phyloP scores from a whole-genome alignment of 176 grass and related monocot species.

The Bromus sterilis region DNA sequence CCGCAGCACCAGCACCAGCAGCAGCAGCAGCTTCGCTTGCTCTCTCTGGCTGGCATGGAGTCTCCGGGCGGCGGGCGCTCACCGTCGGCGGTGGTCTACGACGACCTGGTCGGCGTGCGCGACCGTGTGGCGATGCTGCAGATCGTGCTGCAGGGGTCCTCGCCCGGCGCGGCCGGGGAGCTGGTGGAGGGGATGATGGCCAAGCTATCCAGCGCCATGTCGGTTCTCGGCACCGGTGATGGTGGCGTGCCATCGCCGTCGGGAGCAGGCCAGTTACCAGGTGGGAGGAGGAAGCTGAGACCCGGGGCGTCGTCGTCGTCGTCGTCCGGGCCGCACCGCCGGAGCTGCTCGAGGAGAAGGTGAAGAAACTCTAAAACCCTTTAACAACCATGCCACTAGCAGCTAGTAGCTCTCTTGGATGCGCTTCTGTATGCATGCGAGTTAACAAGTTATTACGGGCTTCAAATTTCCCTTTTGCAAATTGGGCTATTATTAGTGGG shows the following conservation, averaged over 20 bases:
- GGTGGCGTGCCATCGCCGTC: background rate
- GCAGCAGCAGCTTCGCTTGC: background rate
- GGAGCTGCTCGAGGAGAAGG: conserved; percentile 39
- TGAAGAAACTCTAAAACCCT: conserved; percentile 16
- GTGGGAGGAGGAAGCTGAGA: conserved; percentile 3
- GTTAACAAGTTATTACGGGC: background rate
- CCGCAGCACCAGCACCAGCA: background rate
- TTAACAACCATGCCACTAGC: background rate
- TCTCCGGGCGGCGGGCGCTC: background rate
- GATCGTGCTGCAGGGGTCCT: conserved; percentile 12
- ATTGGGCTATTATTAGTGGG: conserved; percentile 9
- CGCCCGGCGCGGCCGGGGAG: background rate
- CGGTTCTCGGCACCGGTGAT: background rate
- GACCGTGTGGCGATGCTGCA: conserved; percentile 19
- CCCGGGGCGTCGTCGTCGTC: background rate
- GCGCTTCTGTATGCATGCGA: background rate
- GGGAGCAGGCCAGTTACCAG: background rate
- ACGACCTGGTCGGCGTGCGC: conserved; percentile 9
- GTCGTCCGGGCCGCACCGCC: conserved; percentile 5
- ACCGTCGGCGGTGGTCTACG: background rate
- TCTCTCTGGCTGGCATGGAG: background rate
- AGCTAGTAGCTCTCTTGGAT: background rate
- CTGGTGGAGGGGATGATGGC: conserved; percentile 32
- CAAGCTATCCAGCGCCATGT: conserved; percentile 26
- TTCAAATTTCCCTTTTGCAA: background rate